phyloP scores from a whole-genome alignment of 202 grass and related monocot genomes.

The Digitaria exilis region DNA sequence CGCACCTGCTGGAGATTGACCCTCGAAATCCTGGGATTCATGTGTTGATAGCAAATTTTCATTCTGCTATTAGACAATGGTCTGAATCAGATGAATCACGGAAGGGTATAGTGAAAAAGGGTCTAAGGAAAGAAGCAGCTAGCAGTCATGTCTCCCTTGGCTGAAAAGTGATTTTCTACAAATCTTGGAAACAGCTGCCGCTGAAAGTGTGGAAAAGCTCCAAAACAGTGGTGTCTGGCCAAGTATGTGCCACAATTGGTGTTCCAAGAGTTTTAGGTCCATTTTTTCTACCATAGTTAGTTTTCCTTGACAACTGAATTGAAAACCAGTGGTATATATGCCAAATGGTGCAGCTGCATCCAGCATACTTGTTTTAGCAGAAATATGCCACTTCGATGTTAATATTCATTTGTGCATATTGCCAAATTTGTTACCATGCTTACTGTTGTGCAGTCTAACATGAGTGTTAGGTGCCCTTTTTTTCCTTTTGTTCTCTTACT shows the following conservation, averaged over 20 bases:
- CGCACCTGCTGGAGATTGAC: slow-evolving; percentile 41
- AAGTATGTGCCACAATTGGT: neutral
- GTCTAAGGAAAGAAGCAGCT: slow-evolving; percentile 58
- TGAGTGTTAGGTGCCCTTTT: neutral
- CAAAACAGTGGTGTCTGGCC: neutral
- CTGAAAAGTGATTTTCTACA: slow-evolving; percentile 10
- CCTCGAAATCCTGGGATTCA: slow-evolving; percentile 50
- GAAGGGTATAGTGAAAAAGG: slow-evolving; percentile 39
- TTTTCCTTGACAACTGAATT: neutral
- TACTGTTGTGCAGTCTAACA: neutral
- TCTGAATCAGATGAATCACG: slow-evolving; percentile 41
- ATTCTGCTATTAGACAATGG: slow-evolving; percentile 46
- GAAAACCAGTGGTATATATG: neutral
- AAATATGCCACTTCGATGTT: neutral
- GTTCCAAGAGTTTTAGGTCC: neutral
- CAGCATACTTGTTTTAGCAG: neutral
- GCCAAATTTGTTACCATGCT: neutral
- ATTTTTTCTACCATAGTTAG: neutral
- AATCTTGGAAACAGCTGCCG: neutral
- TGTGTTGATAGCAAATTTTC: slow-evolving; percentile 62
- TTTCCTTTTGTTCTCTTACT: neutral
- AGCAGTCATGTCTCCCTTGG: slow-evolving; percentile 41
- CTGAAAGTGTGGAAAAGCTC: too few relatives aligned
- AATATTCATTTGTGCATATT: slow-evolving; percentile 9
- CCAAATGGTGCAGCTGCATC: neutral